Evolutionary conservation across 2,329 filamentous ascomycete species (phyloP), one percentile per base, ranked within the genome.

Genomic region (Cladophialophora bantiana): DNA sequence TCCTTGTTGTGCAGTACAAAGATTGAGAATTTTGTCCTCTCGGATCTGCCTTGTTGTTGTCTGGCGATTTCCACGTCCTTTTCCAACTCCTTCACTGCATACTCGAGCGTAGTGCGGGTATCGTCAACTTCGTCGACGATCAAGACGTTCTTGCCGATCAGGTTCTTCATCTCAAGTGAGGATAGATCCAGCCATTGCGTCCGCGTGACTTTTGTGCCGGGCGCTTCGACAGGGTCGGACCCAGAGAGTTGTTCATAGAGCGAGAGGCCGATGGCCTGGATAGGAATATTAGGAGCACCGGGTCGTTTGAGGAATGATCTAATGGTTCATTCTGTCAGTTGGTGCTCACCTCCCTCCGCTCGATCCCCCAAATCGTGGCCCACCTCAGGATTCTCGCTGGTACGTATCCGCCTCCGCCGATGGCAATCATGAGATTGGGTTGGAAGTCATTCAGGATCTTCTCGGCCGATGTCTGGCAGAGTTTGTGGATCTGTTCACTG

Each of bases 1-100:
- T 97, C 88, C 88, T 99, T 99, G 86, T 99, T 99, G 89, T 99
- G 95, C 75, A 99, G 85, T 65, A 99, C 95, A 79, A 99, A 99
- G 76, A 99, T 91, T 78, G 88, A 90, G 77, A 99, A 98, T 74
- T 92, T 88, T 0, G 95, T 97, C 85, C 89, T 89, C 67, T 82
- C 84, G 68, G 86, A 83, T 42, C 86, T 82, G 9, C 92, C 92
- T 55, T 93, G 81, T 76, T 90, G 88, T 80, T 89, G 84, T 72
- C 92, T 88, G 45, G 94, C 94, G 65, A 84, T 78, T 82, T 95
- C 89, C 57, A 99, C 94, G 76, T 99, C 95, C 86, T 98, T 97
- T 83, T 96, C 86, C 68, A 97, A 85, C 83, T 97, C 94, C 79
- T 89, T 89, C 69, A 97, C 93, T 18, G 94, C 94, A 78, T 97